Conservation (phyloP, 2,329 filamentous ascomycete species). For the Emergomyces africanus region DNA sequence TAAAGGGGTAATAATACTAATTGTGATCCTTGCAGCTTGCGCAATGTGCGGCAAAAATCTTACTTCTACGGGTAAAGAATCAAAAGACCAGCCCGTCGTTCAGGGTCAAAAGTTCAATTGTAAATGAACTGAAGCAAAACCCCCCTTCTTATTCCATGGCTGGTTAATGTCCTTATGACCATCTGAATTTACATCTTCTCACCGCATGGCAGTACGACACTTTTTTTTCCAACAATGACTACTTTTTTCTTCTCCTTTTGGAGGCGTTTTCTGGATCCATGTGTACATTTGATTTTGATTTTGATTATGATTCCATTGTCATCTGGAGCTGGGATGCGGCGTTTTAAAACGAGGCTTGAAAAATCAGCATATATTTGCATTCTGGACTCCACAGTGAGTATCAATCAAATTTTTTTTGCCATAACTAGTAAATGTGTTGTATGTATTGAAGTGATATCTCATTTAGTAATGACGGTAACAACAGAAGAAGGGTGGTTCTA, state of each 20-base stretch:
- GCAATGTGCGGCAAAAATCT: slow-evolving; percentile 49
- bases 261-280: neutral
- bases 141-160: neutral
- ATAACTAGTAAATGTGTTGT: neutral
- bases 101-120: slow-evolving; percentile 47
- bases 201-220: neutral
- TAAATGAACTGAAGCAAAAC: neutral
- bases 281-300: neutral
- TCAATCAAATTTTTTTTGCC: neutral
- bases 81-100: slow-evolving; percentile 38
- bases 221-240: neutral
- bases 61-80: slow-evolving; percentile 34
- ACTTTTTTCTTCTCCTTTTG: neutral
- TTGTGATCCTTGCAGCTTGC: slow-evolving; percentile 35
- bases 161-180: neutral
- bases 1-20: slow-evolving; percentile 6
- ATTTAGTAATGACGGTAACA: too few species aligned
- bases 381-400: too few species aligned
- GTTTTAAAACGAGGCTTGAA: neutral
- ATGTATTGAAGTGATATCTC: too few species aligned
- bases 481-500: neutral
- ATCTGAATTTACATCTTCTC: neutral
- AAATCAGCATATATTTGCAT: neutral
- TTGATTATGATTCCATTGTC: too few species aligned
- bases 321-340: neutral